Conservation (phyloP, 306 rosid species). For the Nissolia schottii region DNA sequence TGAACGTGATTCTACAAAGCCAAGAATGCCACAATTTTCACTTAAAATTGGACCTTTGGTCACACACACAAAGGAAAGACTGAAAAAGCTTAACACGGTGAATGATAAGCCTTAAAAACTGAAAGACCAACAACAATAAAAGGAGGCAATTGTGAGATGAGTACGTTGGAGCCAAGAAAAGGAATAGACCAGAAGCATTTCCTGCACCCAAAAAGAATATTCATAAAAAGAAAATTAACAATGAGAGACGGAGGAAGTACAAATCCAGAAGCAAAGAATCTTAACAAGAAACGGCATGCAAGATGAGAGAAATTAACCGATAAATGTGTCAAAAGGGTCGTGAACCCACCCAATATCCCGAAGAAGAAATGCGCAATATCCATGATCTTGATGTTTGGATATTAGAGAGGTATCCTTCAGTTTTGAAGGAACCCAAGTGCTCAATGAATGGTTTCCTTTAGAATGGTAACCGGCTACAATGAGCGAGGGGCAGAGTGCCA, state of each 20-base stretch:
- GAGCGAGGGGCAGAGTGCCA: neutral
- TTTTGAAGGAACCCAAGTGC: neutral
- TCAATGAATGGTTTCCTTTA: neutral
- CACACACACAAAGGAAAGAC: neutral
- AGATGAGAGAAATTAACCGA: neutral
- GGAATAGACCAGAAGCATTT: slow-evolving; percentile 74
- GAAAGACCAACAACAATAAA: neutral
- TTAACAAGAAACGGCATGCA: neutral
- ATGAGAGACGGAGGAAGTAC: slow-evolving; percentile 6
- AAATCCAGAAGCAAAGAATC: neutral
- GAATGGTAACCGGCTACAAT: neutral
- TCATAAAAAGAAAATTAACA: too few relatives aligned
- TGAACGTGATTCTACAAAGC: slow-evolving; percentile 61
- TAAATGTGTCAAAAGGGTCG: neutral
- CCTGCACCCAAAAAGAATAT: slow-evolving; percentile 43
- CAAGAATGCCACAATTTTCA: neutral
- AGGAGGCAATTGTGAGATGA: neutral
- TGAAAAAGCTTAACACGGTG: neutral
- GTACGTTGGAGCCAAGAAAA: slow-evolving; percentile 82
- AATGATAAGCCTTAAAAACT: neutral
- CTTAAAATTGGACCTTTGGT: neutral
- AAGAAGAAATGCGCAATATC: slow-evolving; percentile 47
- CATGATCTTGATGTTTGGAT: slow-evolving; percentile 35
- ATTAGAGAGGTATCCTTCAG: slow-evolving; percentile 3
- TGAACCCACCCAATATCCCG: slow-evolving; percentile 60